phyloP scores from a whole-genome alignment of 2,329 filamentous ascomycete species.

The Fusarium compactum region DNA sequence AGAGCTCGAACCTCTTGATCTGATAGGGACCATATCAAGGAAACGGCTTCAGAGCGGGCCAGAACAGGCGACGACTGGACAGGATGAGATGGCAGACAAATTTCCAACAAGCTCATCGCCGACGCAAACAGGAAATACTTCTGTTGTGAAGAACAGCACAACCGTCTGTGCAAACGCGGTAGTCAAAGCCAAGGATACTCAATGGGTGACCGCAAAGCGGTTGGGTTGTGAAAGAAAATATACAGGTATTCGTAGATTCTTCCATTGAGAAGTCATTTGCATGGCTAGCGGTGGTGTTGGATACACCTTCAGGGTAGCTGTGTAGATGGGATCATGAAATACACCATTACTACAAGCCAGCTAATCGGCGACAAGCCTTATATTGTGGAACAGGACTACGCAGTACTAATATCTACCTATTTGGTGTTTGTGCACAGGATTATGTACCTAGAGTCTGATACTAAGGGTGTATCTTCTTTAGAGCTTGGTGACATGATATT shows the following conservation, averaged over 20 bases:
- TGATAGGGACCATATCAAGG: constrained; percentile 12
- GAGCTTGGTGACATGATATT: background rate
- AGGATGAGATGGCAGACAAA: constrained; percentile 22
- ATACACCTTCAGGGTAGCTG: constrained; percentile 13
- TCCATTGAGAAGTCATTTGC: constrained; percentile 51
- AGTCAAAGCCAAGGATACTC: constrained; percentile 48
- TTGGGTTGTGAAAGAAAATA: constrained; percentile 35
- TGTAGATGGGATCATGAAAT: background rate
- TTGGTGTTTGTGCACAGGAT: background rate
- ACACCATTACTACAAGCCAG: background rate
- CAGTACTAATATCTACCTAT: background rate
- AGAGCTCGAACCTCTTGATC: constrained; percentile 11
- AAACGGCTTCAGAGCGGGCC: background rate
- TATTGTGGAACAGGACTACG: background rate
- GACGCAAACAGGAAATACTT: background rate
- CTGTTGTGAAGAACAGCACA: constrained; percentile 29
- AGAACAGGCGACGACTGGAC: background rate
- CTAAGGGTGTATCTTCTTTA: background rate
- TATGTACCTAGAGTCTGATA: background rate
- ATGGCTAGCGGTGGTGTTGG: background rate
- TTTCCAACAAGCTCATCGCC: constrained; percentile 10
- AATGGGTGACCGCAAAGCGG: constrained; percentile 52
- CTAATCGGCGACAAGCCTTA: background rate
- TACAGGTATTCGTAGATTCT: constrained; percentile 59
- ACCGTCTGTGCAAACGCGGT: background rate